These are phyloP conservation scores for Malus sieversii DNA, from an alignment of 306 rosid species.

Conservation along the genomic window DNA sequence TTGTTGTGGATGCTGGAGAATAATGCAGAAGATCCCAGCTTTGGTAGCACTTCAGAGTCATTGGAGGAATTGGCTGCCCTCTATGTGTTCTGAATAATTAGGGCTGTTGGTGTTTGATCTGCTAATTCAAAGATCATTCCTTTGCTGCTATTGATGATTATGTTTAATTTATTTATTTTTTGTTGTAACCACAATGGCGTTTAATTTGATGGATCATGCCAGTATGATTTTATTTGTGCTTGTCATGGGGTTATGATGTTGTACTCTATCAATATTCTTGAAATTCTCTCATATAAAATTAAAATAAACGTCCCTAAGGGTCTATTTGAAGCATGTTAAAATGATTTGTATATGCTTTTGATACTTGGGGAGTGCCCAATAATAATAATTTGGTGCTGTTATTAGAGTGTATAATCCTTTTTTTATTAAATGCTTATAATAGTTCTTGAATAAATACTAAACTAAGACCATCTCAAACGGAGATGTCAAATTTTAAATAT, in stretches of 20 bases:
- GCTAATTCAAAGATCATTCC: neutral
- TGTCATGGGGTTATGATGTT: neutral
- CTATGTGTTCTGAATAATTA: conserved; percentile 36
- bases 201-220: neutral
- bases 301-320: neutral
- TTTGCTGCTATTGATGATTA: neutral
- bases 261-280: neutral
- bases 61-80: conserved; percentile 85
- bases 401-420: too few relatives aligned
- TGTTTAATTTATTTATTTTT: neutral
- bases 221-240: neutral
- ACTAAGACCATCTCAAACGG: too few relatives aligned
- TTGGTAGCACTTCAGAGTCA: conserved; percentile 46
- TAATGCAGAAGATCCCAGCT: conserved; percentile 68
- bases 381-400: too few relatives aligned
- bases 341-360: neutral
- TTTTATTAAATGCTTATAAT: too few relatives aligned
- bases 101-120: neutral
- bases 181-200: neutral
- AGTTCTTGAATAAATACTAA: too few relatives aligned
- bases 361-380: neutral
- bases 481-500: too few relatives aligned
- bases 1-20: conserved; percentile 84
- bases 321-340: neutral
- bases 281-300: neutral